These are phyloP conservation scores for Pugionium cornutum DNA, from an alignment of 345 rosid genomes.

Conservation along the genomic window DNA sequence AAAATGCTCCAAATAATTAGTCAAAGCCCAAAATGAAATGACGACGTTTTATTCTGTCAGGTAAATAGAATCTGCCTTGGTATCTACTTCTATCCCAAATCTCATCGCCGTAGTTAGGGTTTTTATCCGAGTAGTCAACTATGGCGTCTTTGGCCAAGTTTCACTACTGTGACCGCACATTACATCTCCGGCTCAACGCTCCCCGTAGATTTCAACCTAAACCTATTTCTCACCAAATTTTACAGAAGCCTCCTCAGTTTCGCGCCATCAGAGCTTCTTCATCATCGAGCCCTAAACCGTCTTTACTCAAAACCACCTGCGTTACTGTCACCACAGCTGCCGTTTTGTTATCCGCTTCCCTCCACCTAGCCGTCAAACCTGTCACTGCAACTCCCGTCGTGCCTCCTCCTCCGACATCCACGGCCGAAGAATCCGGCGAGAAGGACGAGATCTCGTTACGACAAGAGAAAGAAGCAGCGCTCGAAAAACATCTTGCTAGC, in stretches of 20 bases:
- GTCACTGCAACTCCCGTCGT: slow-evolving; percentile 49
- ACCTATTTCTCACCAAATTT: slow-evolving; percentile 29
- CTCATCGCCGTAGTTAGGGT: slow-evolving; percentile 29
- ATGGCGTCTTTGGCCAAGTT: slow-evolving; percentile 65
- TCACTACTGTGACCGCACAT: slow-evolving; percentile 43
- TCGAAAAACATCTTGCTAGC: slow-evolving; percentile 49
- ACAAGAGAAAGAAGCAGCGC: slow-evolving; percentile 47
- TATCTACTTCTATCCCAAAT: neutral
- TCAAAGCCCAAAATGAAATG: neutral
- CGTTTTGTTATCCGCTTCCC: slow-evolving; percentile 44
- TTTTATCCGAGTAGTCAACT: slow-evolving; percentile 19
- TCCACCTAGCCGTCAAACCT: slow-evolving; percentile 48
- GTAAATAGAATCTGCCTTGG: neutral
- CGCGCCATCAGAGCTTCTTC: slow-evolving; percentile 55
- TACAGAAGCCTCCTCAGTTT: slow-evolving; percentile 38
- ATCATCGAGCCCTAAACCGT: slow-evolving; percentile 33
- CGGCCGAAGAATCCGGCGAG: slow-evolving; percentile 12
- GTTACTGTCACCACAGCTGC: slow-evolving; percentile 65
- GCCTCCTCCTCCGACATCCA: slow-evolving; percentile 43
- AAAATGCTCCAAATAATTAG: neutral
- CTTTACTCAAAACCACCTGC: slow-evolving; percentile 51
- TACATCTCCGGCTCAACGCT: slow-evolving; percentile 42
- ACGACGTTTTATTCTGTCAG: neutral
- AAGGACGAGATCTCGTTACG: slow-evolving; percentile 34
- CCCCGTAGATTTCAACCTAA: slow-evolving; percentile 41